A percentile compares a stretch with the other conserved stretches of the same genome.
Evolutionary conservation across 495 filamentous ascomycete species (phyloP).

Genomic region (Pseudomonodictys pantanalensis): DNA sequence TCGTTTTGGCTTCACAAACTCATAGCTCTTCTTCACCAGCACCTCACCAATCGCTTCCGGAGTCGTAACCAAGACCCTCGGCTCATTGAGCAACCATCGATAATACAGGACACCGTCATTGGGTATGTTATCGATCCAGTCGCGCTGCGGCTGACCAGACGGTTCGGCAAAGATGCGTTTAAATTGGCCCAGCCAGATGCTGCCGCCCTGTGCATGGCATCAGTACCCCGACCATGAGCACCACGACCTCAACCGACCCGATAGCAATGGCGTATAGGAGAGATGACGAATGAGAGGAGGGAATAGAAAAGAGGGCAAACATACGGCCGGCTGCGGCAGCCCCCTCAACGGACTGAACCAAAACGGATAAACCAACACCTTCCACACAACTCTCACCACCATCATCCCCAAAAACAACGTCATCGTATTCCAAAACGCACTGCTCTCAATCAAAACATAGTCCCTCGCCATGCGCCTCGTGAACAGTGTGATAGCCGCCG

Average conservation of each 20-base stretch:
- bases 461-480: slow-evolving; percentile 10
- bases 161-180: slow-evolving; percentile 54
- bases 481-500: slow-evolving; percentile 15
- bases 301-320: slow-evolving; percentile 15
- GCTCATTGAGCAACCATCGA: slow-evolving; percentile 62
- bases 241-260: too few relatives aligned
- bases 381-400: slow-evolving; percentile 27
- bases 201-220: slow-evolving; percentile 37
- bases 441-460: not conserved
- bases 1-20: slow-evolving; percentile 69
- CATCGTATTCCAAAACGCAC: slow-evolving; percentile 20
- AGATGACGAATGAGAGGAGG: not conserved
- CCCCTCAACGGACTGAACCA: slow-evolving; percentile 60
- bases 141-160: slow-evolving; percentile 57
- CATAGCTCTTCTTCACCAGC: slow-evolving; percentile 67
- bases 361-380: slow-evolving; percentile 56
- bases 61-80: slow-evolving; percentile 64
- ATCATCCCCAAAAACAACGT: slow-evolving; percentile 6
- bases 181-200: slow-evolving; percentile 56
- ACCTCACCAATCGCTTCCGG: slow-evolving; percentile 60
- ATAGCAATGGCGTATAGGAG: not conserved
- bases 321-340: slow-evolving; percentile 40
- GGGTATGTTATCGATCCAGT: slow-evolving; percentile 73
- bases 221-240: too few relatives aligned
- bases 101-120: slow-evolving; percentile 87